Base-by-base conservation (phyloP, 2,329 filamentous ascomycete genomes). In the Rhynchosporium agropyri region DNA sequence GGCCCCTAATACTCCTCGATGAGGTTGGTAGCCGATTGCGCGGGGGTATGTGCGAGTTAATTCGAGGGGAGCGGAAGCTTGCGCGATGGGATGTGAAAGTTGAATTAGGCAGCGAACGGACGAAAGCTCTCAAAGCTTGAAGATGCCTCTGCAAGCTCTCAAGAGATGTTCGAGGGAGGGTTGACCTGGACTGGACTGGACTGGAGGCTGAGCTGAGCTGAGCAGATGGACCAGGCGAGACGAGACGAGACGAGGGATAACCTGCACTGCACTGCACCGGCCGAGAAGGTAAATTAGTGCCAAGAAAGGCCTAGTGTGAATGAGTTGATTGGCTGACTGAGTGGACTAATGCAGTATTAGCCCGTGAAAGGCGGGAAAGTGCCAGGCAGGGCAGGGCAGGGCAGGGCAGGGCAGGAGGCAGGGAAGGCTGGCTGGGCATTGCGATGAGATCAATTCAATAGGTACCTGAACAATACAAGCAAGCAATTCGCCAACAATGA, bases 71-170 rank as follows among this genome's bases (percentile, higher is more conserved):
- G 49, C 28, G n/a, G 48, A 46, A 61, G 45, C 50, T 33, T 58
- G 64, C 64, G 65, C 65, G 58, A 61, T 29, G 31, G 54, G 58
- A 67, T 65, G 64, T 64, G 66, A 69, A 62, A 67, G 66, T 69
- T 65, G 67, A 68, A 46, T 63, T 60, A 68, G 60, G 63, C 29
- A 66, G 49, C 20, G 56, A 49, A 53, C 36, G 20, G 20, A 20
- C 20, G 20, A 42, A 60, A 61, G 61, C 57, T 49, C 61, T 55
- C 38, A 51, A 56, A 62, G 65, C 65, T 65, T 56, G 58, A 62
- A 65, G 58, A 60, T 61, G 54, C 57, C 59, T 49, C 60, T 55
- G 62, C 43, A 43, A 66, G 65, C 63, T 67, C 62, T 50, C 55
- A 58, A 58, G 43, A 57, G 61, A 50, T 60, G 60, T 29, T 33